Evolutionary conservation across 2,329 filamentous ascomycete species (phyloP).

Genomic region (Penicillium sp.): DNA sequence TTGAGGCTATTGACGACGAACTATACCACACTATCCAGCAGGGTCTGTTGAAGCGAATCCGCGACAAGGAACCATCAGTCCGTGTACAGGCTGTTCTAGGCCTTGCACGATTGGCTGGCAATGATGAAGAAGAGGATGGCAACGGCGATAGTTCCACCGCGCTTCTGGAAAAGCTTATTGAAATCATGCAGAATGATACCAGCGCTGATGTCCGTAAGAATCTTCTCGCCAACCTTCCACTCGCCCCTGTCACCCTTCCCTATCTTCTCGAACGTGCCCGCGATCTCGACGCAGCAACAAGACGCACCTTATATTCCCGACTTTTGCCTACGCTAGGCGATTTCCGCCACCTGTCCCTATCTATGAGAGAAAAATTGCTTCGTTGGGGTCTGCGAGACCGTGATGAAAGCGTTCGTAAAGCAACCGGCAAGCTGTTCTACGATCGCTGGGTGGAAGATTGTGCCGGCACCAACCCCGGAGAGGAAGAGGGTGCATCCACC

Average conservation of each 20-base stretch:
- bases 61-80: slow-evolving; percentile 92
- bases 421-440: slow-evolving; percentile 82
- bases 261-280: slow-evolving; percentile 87
- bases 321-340: slow-evolving; percentile 86
- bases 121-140: slow-evolving; percentile 66
- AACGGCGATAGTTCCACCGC: slow-evolving; percentile 62
- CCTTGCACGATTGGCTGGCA: slow-evolving; percentile 78
- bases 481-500: slow-evolving; percentile 51
- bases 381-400: slow-evolving; percentile 92
- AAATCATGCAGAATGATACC: slow-evolving; percentile 89
- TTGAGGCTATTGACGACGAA: slow-evolving; percentile 89
- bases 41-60: slow-evolving; percentile 77
- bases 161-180: slow-evolving; percentile 77
- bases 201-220: slow-evolving; percentile 90
- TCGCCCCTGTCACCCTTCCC: slow-evolving; percentile 76
- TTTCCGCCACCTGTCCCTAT: slow-evolving; percentile 88
- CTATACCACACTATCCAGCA: slow-evolving; percentile 79
- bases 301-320: slow-evolving; percentile 81
- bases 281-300: slow-evolving; percentile 80
- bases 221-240: slow-evolving; percentile 84
- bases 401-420: slow-evolving; percentile 91
- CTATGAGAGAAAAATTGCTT: slow-evolving; percentile 91
- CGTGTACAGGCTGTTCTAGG: slow-evolving; percentile 89
- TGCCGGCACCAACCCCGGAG: slow-evolving; percentile 64
- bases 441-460: slow-evolving; percentile 99